Evolutionary conservation across 345 rosid species (phyloP), one percentile per base, ranked within the genome.

Genomic region (Bruguiera sexangula): DNA sequence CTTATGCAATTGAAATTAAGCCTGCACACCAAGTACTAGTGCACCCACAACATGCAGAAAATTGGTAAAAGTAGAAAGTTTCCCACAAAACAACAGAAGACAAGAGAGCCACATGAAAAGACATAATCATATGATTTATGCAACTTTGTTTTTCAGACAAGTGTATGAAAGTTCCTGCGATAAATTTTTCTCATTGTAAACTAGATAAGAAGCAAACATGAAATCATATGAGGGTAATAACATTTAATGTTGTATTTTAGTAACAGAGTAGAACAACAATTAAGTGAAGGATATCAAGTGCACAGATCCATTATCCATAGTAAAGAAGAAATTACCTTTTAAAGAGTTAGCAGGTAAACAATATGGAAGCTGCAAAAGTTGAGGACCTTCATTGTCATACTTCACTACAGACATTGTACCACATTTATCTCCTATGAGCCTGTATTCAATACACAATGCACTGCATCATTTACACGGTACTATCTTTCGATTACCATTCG

Each of bases 381-480:
- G 81, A 73, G 78, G 74, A 67, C 78, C 84, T 57, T 84, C 90
- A 68, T 78, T 78, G 64, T 77, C 83, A 80, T 72, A 90, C 81
- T 90, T 84, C 58, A 88, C 29, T 52, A 86, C 90, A 66, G 83
- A 87, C 67, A 89, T 86, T 82, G 70, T 81, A 57, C 96, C 98
- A 16, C 82, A 72, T 79, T 93, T 96, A 73, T 93, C 98, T 69
- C 98, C 96, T 32, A 93, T 60, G 77, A 85, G 84, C 90, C 98
- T 93, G 74, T 58, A 69, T 6, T 15, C 27, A 67, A 64, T 51
- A 75, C 34, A 71, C n/a, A 61, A 64, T 67, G 8, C 31, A 61
- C 61, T 34, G 68, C 26, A 78, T 30, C 73, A 67, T 51, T 20
- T 37, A 62, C 26, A 50, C 51, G 65, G 51, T 16, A 37, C 27